Conservation (phyloP, 768 basidiomycete genomes). For the Boletus pseudopeckii region DNA sequence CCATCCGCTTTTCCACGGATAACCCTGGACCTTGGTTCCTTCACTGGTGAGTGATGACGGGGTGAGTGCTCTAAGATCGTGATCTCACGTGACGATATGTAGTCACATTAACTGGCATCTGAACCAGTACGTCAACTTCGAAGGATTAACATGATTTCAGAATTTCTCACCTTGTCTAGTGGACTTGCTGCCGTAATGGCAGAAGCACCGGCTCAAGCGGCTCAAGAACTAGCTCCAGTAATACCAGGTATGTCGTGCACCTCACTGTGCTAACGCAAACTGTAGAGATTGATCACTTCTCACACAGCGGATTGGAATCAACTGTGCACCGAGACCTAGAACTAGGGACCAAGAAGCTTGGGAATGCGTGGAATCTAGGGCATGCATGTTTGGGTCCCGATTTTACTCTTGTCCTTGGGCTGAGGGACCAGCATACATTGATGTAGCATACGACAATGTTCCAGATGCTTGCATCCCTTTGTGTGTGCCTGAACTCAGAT, state of each 20-base stretch:
- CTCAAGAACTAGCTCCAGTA: conserved; percentile 4
- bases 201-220: conserved; percentile 12
- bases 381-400: background rate
- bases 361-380: background rate
- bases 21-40: conserved; percentile 65
- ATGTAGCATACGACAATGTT: background rate
- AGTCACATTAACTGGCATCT: conserved; percentile 34
- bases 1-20: conserved; percentile 59
- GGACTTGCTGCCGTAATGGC: conserved; percentile 32
- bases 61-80: background rate
- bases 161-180: conserved; percentile 8
- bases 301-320: conserved; percentile 18
- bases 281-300: background rate
- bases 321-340: conserved; percentile 10
- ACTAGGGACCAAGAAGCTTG: background rate
- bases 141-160: background rate
- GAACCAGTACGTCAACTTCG: conserved; percentile 15
- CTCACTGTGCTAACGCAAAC: background rate
- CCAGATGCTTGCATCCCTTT: too few species aligned
- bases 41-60: conserved; percentile 33
- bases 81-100: background rate
- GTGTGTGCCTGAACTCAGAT: background rate
- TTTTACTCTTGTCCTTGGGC: background rate
- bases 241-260: conserved; percentile 19
- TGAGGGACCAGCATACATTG: too few species aligned